A percentile compares a stretch with the other conserved stretches of the same genome.
phyloP scores from a whole-genome alignment of 2,329 filamentous ascomycete species.

The Drechslerella dactyloides region DNA sequence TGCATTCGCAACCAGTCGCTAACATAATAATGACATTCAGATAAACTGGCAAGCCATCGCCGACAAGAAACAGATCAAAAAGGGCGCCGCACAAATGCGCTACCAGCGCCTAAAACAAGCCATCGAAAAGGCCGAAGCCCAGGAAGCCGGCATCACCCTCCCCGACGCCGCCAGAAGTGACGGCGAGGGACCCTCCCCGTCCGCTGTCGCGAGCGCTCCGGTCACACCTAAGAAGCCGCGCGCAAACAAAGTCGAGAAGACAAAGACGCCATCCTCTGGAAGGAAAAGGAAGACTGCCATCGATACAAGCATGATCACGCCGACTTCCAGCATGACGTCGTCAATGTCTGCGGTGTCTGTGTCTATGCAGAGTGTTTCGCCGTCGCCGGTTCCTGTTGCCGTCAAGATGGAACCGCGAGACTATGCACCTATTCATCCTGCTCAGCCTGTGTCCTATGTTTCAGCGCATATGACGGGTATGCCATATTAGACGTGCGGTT shows the following conservation, averaged over 20 bases:
- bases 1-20: not conserved
- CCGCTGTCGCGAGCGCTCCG: conserved; percentile 18
- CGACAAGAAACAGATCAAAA: conserved; percentile 50
- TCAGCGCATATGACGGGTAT: conserved; percentile 25
- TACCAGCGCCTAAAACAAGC: conserved; percentile 47
- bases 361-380: conserved; percentile 24
- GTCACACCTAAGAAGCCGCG: conserved; percentile 40
- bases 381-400: conserved; percentile 10
- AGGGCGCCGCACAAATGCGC: conserved; percentile 48
- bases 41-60: conserved; percentile 49
- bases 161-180: conserved; percentile 25
- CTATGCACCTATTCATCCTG: conserved; percentile 19
- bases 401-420: conserved; percentile 40
- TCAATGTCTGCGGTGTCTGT: conserved; percentile 15
- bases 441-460: conserved; percentile 11
- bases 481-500: conserved; percentile 22
- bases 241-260: conserved; percentile 43
- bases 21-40: conserved; percentile 5
- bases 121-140: conserved; percentile 45
- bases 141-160: conserved; percentile 21
- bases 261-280: conserved; percentile 35
- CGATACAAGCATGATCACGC: conserved; percentile 32
- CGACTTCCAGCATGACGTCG: conserved; percentile 29
- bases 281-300: conserved; percentile 36
- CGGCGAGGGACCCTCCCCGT: conserved; percentile 14